A percentile compares a stretch with the other conserved stretches of the same genome.
Conservation (phyloP, 352 stramenopile species). For the Pythium phragmitis region DNA sequence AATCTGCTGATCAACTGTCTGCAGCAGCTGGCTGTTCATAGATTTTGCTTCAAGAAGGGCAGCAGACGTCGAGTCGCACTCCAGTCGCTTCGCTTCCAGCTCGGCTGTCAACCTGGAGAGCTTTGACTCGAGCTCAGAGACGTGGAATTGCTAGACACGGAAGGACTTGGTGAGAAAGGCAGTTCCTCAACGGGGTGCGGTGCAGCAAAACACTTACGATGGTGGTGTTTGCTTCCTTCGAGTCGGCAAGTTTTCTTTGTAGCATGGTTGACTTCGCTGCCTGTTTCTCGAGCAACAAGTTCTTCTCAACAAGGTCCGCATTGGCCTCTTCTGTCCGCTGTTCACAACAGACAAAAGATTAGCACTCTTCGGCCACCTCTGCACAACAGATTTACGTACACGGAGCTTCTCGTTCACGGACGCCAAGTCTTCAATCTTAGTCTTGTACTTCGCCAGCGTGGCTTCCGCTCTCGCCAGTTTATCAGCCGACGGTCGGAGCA, state of each 20-base stretch:
- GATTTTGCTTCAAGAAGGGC: constrained; percentile 39
- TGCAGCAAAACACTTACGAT: constrained; percentile 39
- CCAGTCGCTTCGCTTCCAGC: constrained; percentile 20
- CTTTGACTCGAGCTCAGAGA: constrained; percentile 52
- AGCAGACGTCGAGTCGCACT: constrained; percentile 33
- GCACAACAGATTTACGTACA: constrained; percentile 25
- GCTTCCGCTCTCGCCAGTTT: constrained; percentile 50
- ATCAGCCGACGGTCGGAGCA: constrained; percentile 51
- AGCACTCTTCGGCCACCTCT: background rate
- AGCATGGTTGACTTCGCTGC: constrained; percentile 43
- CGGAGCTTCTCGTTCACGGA: constrained; percentile 52
- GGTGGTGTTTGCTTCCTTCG: constrained; percentile 61
- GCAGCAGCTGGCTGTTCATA: constrained; percentile 55
- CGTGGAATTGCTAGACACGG: constrained; percentile 50
- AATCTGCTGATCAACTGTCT: constrained; percentile 30
- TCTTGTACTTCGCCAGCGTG: constrained; percentile 62
- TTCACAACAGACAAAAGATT: background rate
- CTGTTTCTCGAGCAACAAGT: constrained; percentile 51
- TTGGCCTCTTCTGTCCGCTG: constrained; percentile 63
- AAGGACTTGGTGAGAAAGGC: background rate
- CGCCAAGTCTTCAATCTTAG: constrained; percentile 62
- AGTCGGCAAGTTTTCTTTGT: constrained; percentile 64
- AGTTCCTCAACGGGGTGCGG: background rate
- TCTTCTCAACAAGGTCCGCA: constrained; percentile 49
- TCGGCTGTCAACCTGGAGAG: constrained; percentile 38